Conservation (phyloP, 2,329 filamentous ascomycete species). For the Aspergillus aculeatus region DNA sequence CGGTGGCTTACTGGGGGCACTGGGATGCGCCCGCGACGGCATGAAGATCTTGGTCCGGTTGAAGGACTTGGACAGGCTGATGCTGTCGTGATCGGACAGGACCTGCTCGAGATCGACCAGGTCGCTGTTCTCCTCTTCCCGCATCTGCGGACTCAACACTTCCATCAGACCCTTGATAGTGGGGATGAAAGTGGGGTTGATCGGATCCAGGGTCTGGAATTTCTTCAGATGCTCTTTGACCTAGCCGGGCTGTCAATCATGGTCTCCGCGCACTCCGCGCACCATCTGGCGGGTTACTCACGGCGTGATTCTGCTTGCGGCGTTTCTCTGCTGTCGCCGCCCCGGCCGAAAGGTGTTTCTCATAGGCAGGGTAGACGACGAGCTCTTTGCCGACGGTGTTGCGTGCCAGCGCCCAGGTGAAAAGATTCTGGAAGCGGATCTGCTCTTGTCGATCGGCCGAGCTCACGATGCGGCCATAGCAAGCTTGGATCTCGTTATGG, state of each 20-base stretch:
- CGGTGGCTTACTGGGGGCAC: constrained; percentile 51
- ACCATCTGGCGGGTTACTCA: not conserved
- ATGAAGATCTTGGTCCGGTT: constrained; percentile 53
- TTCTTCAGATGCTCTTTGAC: constrained; percentile 50
- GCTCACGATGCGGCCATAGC: constrained; percentile 43
- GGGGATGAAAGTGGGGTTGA: constrained; percentile 40
- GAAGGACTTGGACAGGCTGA: constrained; percentile 45
- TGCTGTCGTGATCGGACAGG: constrained; percentile 34
- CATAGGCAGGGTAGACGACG: constrained; percentile 55
- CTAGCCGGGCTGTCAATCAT: constrained; percentile 28
- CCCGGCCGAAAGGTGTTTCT: constrained; percentile 47
- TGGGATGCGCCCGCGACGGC: constrained; percentile 51
- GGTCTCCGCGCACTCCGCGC: no score
- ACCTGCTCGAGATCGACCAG: constrained; percentile 48
- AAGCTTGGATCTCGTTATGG: constrained; percentile 40
- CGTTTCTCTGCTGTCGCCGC: constrained; percentile 47
- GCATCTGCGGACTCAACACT: constrained; percentile 46
- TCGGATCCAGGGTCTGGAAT: constrained; percentile 47
- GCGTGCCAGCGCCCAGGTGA: constrained; percentile 52
- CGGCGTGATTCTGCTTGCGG: constrained; percentile 44
- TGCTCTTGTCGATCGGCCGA: constrained; percentile 41
- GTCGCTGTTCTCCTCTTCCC: constrained; percentile 51
- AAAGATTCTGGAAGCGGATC: constrained; percentile 49
- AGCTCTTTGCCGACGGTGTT: constrained; percentile 52
- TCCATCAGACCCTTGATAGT: constrained; percentile 45